Percentiles rank a stretch among this genome's conserved stretches.
Evolutionary conservation across 1,139 yeast genomes (phyloP).

Genomic region (Geotrichum citri-aurantii): DNA sequence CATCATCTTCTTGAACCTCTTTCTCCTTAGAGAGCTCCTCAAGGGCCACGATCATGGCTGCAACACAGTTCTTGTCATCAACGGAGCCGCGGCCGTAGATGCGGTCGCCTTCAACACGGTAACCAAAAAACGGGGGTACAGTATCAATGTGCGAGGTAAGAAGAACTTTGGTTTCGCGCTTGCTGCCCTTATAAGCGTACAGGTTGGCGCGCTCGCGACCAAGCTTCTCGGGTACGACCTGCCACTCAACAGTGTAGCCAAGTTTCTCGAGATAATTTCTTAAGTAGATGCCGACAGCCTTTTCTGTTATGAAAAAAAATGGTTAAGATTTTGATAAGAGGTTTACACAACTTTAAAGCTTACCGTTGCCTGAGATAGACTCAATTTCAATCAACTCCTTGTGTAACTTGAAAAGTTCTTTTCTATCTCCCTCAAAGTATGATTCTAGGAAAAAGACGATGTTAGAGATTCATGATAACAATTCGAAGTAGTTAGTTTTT

Average conservation of each 20-base stretch:
- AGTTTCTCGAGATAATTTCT: conserved; percentile 37
- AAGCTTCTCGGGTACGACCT: conserved; percentile 35
- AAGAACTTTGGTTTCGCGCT: conserved; percentile 48
- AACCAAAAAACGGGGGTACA: conserved; percentile 76
- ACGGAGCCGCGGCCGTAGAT: conserved; percentile 63
- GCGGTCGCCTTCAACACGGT: conserved; percentile 53
- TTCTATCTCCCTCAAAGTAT: conserved; percentile 12
- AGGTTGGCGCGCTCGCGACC: conserved; percentile 43
- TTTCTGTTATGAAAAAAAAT: conserved; percentile 28
- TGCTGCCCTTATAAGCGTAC: conserved; percentile 50
- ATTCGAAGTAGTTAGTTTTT: background rate
- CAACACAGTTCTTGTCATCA: conserved; percentile 57
- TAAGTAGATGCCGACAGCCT: conserved; percentile 36
- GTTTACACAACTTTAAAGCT: background rate
- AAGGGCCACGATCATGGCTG: conserved; percentile 52
- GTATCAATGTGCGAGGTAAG: conserved; percentile 78
- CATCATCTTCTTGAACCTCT: conserved; percentile 47
- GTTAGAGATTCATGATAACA: background rate
- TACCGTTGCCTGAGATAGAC: conserved; percentile 36
- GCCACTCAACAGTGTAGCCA: conserved; percentile 50
- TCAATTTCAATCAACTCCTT: conserved; percentile 37
- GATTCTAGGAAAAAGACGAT: conserved; percentile 3
- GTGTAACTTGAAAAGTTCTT: conserved; percentile 33
- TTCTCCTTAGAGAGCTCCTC: conserved; percentile 41
- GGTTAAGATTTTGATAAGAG: no score